Conservation (phyloP, 495 filamentous ascomycete species). For the Amphirosellinia nigrospora region DNA sequence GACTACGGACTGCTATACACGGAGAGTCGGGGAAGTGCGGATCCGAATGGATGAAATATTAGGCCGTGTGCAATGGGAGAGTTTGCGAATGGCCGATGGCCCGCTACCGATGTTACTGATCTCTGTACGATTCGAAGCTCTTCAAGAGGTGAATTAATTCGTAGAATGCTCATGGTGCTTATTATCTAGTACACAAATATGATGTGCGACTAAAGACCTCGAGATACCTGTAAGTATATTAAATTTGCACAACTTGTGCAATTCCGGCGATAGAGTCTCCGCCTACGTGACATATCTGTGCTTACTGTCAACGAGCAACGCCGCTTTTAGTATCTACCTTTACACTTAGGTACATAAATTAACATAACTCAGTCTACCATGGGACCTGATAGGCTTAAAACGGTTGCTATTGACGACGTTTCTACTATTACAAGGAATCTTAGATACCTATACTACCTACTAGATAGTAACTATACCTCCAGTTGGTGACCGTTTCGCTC, state of each 20-base stretch:
- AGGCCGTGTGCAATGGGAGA: neutral
- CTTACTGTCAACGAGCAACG: too few relatives aligned
- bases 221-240: too few relatives aligned
- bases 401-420: too few relatives aligned
- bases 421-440: too few relatives aligned
- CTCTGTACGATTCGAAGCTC: neutral
- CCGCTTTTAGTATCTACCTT: too few relatives aligned
- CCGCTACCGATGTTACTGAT: neutral
- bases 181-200: neutral
- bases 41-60: neutral
- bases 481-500: too few relatives aligned
- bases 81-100: neutral
- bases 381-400: too few relatives aligned
- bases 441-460: too few relatives aligned
- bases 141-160: neutral
- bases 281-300: neutral
- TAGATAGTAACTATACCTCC: too few relatives aligned
- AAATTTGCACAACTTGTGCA: neutral
- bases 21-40: conserved; percentile 15
- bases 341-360: too few relatives aligned
- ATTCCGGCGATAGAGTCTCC: neutral
- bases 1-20: neutral
- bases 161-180: too few relatives aligned
- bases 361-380: too few relatives aligned
- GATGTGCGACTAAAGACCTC: neutral